These are phyloP conservation scores for Trametopsis cervina DNA, from an alignment of 768 basidiomycete species.

Conservation along the genomic window DNA sequence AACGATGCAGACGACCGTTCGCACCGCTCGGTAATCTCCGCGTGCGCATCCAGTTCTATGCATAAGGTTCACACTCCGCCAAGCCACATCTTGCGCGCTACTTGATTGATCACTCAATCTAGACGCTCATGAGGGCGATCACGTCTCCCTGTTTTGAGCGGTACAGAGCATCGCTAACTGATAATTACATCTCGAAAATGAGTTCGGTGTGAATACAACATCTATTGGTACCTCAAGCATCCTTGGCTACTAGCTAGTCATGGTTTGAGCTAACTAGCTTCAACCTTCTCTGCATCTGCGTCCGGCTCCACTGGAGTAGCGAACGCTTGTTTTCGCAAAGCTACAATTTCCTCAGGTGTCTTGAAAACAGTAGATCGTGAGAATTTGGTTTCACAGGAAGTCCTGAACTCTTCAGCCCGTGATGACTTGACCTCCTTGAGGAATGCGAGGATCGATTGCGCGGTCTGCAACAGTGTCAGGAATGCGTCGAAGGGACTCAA, in stretches of 20 bases:
- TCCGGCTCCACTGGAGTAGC: constrained; percentile 6
- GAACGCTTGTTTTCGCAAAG: constrained; percentile 24
- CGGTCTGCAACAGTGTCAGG: constrained; percentile 36
- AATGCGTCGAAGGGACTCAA: background rate
- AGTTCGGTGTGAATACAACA: no score
- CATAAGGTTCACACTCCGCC: constrained; percentile 22
- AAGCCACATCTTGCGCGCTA: no score
- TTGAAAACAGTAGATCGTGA: constrained; percentile 64
- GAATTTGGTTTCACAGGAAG: constrained; percentile 46
- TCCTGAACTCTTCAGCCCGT: constrained; percentile 55
- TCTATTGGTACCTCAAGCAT: no score
- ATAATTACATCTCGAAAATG: no score
- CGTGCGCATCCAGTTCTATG: constrained; percentile 19
- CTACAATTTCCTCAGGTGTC: constrained; percentile 40
- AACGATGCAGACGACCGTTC: constrained; percentile 6
- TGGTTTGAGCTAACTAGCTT: constrained; percentile 1
- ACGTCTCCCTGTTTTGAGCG: background rate
- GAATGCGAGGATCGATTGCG: constrained; percentile 40
- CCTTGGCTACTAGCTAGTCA: background rate
- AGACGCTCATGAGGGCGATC: background rate
- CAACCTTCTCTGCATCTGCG: constrained; percentile 4
- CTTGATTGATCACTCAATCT: no score
- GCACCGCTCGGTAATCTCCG: constrained; percentile 13
- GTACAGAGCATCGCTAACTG: background rate
- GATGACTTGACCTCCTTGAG: constrained; percentile 43